Conservation (phyloP, 805 yeast genomes). For the Lipomyces spencermartinsiae region DNA sequence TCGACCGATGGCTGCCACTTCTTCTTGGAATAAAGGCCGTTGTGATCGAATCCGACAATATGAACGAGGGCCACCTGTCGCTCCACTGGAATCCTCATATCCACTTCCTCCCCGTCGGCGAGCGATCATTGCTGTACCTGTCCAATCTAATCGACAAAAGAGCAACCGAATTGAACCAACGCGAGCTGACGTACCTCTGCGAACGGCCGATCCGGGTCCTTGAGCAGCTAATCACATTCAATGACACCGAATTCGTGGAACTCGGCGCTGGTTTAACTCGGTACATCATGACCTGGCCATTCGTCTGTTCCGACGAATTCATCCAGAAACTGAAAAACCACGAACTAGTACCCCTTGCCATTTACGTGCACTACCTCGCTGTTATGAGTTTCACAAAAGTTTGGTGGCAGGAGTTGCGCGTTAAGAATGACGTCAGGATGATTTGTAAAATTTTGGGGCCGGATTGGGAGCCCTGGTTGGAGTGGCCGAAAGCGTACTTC, state of each 20-base stretch:
- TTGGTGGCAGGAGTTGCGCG: conserved; percentile 38
- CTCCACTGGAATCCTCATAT: conserved; percentile 37
- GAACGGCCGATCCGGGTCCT: conserved; percentile 37
- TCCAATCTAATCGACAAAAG: conserved; percentile 33
- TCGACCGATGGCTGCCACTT: conserved; percentile 38
- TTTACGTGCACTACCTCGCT: conserved; percentile 37
- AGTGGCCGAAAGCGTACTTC: conserved; percentile 36
- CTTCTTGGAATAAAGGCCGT: conserved; percentile 37
- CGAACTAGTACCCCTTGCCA: conserved; percentile 34
- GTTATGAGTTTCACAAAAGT: conserved; percentile 36
- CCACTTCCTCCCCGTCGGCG: conserved; percentile 35
- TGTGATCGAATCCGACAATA: conserved; percentile 30
- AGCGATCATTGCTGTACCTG: conserved; percentile 33
- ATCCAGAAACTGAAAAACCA: conserved; percentile 30
- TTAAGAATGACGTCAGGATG: conserved; percentile 34
- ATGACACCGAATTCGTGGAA: conserved; percentile 34
- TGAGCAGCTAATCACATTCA: conserved; percentile 35
- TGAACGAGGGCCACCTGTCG: conserved; percentile 25
- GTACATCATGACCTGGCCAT: conserved; percentile 39
- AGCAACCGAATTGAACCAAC: conserved; percentile 36
- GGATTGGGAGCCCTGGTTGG: conserved; percentile 38
- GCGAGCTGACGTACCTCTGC: conserved; percentile 33
- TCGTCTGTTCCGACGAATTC: conserved; percentile 37
- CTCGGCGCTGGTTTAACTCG: conserved; percentile 36
- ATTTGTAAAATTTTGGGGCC: conserved; percentile 32